Evolutionary conservation across 2,329 filamentous ascomycete genomes (phyloP).

Genomic region (Scedosporium minutisporum): DNA sequence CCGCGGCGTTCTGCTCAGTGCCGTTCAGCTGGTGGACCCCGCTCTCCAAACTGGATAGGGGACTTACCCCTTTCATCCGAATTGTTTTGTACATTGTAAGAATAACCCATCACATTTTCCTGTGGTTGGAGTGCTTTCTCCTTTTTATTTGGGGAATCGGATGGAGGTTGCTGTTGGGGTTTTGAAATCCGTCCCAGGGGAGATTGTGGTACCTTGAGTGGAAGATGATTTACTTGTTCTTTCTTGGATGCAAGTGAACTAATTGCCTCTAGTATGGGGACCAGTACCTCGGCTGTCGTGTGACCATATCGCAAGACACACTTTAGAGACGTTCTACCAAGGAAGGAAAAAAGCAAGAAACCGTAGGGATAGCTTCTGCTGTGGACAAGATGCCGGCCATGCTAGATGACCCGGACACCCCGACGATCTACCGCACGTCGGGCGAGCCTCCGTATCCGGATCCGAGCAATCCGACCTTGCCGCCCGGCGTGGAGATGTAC

Average conservation of each 20-base stretch:
- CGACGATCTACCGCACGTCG: slow-evolving; percentile 60
- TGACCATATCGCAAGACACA: not conserved
- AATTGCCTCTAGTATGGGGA: not conserved
- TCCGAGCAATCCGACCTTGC: slow-evolving; percentile 52
- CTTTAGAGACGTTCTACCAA: too few relatives aligned
- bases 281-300: not conserved
- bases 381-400: slow-evolving; percentile 58
- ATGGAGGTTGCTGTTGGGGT: not conserved
- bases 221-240: not conserved
- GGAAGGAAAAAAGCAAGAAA: not conserved
- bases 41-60: not conserved
- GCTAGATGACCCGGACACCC: slow-evolving; percentile 64
- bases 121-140: not conserved
- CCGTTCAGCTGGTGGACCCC: not conserved
- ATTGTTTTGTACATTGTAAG: slow-evolving; percentile 1
- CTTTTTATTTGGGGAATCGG: not conserved
- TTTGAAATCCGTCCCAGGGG: not conserved
- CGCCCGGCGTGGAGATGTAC: slow-evolving; percentile 58
- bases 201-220: not conserved
- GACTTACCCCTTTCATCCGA: not conserved
- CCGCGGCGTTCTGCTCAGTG: not conserved
- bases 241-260: slow-evolving; percentile 6
- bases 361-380: slow-evolving; percentile 7
- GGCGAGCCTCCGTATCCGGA: slow-evolving; percentile 57
- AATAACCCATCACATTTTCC: not conserved